Conservation (phyloP, 129 eudicot genomes). For the Chrysanthemum lavandulifolium region DNA sequence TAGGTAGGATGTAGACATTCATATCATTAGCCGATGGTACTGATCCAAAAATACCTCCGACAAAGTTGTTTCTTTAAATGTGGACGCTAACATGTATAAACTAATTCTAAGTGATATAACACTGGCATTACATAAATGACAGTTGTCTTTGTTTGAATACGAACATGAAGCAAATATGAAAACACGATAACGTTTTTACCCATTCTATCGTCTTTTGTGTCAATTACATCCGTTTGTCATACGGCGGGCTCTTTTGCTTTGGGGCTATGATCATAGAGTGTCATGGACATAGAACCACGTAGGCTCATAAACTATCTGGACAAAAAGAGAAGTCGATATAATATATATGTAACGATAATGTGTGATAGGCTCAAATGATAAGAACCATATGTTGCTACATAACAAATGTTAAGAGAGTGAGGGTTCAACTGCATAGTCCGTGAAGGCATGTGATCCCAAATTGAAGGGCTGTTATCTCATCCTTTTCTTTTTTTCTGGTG, state of each 20-base stretch:
- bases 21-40: no score
- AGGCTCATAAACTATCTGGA: conserved; percentile 23
- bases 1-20: no score
- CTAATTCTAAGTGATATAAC: no score
- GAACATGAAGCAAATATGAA: neutral
- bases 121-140: no score
- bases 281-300: conserved; percentile 16
- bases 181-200: neutral
- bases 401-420: conserved; percentile 18
- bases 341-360: conserved; percentile 31
- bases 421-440: conserved; percentile 39
- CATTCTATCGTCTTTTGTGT: neutral
- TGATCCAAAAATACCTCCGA: no score
- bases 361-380: conserved; percentile 24
- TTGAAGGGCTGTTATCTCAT: conserved; percentile 39
- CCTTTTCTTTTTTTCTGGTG: neutral
- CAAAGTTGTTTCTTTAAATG: no score
- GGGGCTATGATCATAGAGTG: neutral
- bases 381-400: conserved; percentile 32
- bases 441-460: conserved; percentile 39
- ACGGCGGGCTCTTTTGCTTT: neutral
- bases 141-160: no score
- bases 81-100: no score
- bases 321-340: conserved; percentile 12
- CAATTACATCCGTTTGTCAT: neutral